Base-by-base conservation (phyloP, 306 rosid species). In the Citrullus amarus region DNA sequence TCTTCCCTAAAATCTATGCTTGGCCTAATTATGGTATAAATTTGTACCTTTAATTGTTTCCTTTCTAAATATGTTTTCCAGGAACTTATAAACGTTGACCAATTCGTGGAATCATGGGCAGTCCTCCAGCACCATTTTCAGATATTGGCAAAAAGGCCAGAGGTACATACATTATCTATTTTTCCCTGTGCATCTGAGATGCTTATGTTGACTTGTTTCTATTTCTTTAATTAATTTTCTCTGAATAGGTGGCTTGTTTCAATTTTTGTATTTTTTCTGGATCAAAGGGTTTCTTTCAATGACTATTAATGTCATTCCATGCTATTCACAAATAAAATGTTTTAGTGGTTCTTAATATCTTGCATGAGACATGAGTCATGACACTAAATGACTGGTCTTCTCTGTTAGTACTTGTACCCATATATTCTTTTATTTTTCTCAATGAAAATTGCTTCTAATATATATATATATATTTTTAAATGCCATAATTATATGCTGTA, bases 111-210 rank as follows among this genome's bases (percentile, higher is more conserved):
- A 83, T 28, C 54, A 94, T 94, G 98, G 93, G 88, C 56, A 85
- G 84, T 82, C 78, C 93, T 85, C 97, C 97, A 17, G 95, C 97
- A 2, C 90, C 95, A n/a, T 94, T 89, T 88, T 89, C 92, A 14
- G 97, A 92, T 39, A 88, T 90, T 76, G 98, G 98, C 63, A 92
- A 89, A 85, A 90, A 86, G 72, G 97, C 94, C 67, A 94, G 80
- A 89, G 97, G 98, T 94, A 88, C 79, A 46, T 6, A 13, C 20
- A 3, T 15, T 56, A 2, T 7, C 16, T 16, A 5, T n/a, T 79
- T 54, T 38, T 61, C 43, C 48, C n/a, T 3, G 25, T 51, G 53
- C 4, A 43, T 36, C 44, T 39, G n/a, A 11, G 28, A 7, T 28
- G 30, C 38, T 39, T 51, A 32, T 54, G 48, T 73, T 34, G 30